Evolutionary conservation across 2,329 filamentous ascomycete genomes (phyloP).

Genomic region (Aureobasidium lini): DNA sequence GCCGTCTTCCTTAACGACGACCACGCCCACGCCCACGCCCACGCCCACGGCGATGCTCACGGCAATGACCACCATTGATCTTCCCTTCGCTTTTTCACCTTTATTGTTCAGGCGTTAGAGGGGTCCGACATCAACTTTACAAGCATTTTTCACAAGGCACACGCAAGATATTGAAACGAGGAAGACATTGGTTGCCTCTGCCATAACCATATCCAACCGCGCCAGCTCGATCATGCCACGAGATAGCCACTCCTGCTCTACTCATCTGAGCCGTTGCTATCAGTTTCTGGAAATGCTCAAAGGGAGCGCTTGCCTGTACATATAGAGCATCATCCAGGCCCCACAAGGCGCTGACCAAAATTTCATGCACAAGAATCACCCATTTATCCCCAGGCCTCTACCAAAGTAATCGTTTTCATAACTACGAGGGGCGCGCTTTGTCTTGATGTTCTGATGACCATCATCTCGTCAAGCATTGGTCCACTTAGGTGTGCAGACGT

Average conservation of each 20-base stretch:
- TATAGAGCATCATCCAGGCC: slow-evolving; percentile 5
- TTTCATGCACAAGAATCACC: background rate
- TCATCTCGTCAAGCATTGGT: background rate
- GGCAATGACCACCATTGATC: slow-evolving; percentile 19
- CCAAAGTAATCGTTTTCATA: no score
- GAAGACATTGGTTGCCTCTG: background rate
- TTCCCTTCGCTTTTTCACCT: background rate
- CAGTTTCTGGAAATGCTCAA: background rate
- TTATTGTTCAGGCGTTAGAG: slow-evolving; percentile 8
- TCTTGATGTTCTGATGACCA: background rate
- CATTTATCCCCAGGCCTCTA: background rate
- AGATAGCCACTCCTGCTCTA: background rate
- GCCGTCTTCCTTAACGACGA: slow-evolving; percentile 72
- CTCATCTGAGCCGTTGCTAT: background rate
- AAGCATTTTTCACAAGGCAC: background rate
- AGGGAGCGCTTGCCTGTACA: background rate
- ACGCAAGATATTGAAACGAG: background rate
- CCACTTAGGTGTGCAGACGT: background rate
- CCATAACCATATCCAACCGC: background rate
- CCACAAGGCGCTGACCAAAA: background rate
- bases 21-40: slow-evolving; percentile 29
- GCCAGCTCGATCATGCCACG: background rate
- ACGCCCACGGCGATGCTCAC: slow-evolving; percentile 18
- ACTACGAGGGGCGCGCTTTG: background rate
- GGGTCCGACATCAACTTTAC: background rate